phyloP scores from a whole-genome alignment of 345 rosid genomes.

The Citrus mangshanensis region DNA sequence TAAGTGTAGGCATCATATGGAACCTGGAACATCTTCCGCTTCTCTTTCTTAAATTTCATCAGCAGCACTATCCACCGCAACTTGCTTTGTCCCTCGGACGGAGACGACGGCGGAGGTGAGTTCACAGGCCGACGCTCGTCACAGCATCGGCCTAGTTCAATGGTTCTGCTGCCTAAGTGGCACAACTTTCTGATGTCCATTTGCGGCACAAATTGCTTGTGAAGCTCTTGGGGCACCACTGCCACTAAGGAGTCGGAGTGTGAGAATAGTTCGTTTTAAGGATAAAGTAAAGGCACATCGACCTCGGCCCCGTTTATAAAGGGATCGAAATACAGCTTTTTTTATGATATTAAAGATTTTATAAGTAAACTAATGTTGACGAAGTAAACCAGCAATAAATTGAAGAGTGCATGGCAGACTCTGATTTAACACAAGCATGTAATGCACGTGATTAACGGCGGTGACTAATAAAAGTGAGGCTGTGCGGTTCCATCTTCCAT shows the following conservation, averaged over 20 bases:
- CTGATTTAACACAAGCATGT: background rate
- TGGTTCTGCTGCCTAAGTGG: slow-evolving; percentile 2
- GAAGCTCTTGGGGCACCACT: background rate
- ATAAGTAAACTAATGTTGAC: too few relatives aligned
- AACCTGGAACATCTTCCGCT: slow-evolving; percentile 25
- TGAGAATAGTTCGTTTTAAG: background rate
- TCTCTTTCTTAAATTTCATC: slow-evolving; percentile 37
- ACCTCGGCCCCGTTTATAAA: background rate
- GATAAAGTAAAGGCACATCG: background rate
- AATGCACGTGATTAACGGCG: background rate
- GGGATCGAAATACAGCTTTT: too few relatives aligned
- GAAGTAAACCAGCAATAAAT: too few relatives aligned
- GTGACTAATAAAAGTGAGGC: background rate
- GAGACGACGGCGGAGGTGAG: background rate
- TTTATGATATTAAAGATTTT: too few relatives aligned
- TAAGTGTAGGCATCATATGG: slow-evolving; percentile 38
- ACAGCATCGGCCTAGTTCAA: background rate
- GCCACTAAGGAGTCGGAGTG: background rate
- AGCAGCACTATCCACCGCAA: slow-evolving; percentile 32
- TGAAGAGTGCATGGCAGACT: too few relatives aligned
- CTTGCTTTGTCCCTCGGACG: slow-evolving; percentile 13
- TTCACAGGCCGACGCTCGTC: background rate
- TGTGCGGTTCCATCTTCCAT: background rate
- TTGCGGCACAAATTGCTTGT: background rate
- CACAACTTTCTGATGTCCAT: slow-evolving; percentile 28